Conservation (phyloP, 1,284 basidiomycete species). For the Somion occarium region DNA sequence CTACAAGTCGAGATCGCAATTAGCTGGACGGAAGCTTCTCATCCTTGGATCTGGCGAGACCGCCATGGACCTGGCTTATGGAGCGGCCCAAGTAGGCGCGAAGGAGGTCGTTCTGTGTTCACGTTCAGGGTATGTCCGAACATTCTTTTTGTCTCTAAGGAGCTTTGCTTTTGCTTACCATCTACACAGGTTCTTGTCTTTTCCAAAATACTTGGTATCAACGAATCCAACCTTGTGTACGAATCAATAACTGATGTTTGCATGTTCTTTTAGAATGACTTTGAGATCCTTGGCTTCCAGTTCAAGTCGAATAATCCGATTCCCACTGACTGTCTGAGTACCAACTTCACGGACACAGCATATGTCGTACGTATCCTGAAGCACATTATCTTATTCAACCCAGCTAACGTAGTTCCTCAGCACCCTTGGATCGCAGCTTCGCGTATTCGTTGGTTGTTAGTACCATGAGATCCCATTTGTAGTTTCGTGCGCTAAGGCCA, state of each 20-base stretch:
- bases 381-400: background rate
- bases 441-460: conserved; percentile 60
- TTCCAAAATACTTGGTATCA: conserved; percentile 53
- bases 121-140: conserved; percentile 34
- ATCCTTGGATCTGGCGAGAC: conserved; percentile 65
- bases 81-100: conserved; percentile 47
- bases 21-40: conserved; percentile 44
- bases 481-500: background rate
- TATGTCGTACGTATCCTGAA: conserved; percentile 38
- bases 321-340: conserved; percentile 59
- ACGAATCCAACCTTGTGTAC: too few species aligned
- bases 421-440: conserved; percentile 52
- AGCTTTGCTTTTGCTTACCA: background rate
- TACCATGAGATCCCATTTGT: conserved; percentile 4
- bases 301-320: conserved; percentile 38
- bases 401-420: conserved; percentile 17
- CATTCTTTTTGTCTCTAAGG: background rate
- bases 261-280: conserved; percentile 41
- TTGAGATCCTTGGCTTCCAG: conserved; percentile 48
- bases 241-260: too few species aligned
- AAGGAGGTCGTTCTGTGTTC: conserved; percentile 54
- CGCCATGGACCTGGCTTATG: conserved; percentile 59
- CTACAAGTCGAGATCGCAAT: conserved; percentile 46
- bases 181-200: conserved; percentile 42
- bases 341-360: conserved; percentile 50